Evolutionary conservation across 371 early-diverging fungal species (phyloP).

Genomic region (Actinomortierella ambigua): DNA sequence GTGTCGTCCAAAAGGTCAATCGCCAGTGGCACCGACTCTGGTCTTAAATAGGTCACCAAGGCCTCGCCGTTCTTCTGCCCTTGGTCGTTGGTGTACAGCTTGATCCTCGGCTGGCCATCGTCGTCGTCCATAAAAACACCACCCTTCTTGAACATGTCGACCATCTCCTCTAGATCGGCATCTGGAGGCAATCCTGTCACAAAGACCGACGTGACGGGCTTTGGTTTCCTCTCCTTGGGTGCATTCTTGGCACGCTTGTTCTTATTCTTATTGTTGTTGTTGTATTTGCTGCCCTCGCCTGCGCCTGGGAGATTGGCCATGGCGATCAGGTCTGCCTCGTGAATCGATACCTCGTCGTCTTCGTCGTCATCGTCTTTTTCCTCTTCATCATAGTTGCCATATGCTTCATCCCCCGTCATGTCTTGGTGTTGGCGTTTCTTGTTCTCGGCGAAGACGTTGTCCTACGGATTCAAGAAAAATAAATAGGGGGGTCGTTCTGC

Average conservation of each 20-base stretch:
- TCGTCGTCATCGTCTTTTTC: constrained; percentile 2
- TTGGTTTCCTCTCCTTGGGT: constrained; percentile 57
- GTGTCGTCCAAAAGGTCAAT: constrained; percentile 86
- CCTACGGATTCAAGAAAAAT: no score
- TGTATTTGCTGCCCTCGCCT: constrained; percentile 21
- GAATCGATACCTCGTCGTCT: background rate
- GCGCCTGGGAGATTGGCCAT: constrained; percentile 15
- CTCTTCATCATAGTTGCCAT: background rate
- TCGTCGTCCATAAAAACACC: constrained; percentile 91
- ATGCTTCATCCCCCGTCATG: no score
- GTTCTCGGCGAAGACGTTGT: constrained; percentile 6
- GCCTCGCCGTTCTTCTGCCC: constrained; percentile 88
- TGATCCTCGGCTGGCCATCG: constrained; percentile 76
- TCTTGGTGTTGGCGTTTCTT: constrained; percentile 37
- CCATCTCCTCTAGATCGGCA: constrained; percentile 78
- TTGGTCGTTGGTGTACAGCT: constrained; percentile 79
- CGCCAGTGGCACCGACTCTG: constrained; percentile 87
- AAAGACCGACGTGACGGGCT: constrained; percentile 81
- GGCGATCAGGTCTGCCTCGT: constrained; percentile 3
- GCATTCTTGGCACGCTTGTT: constrained; percentile 34
- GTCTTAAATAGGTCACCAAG: constrained; percentile 87
- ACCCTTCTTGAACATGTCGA: constrained; percentile 80
- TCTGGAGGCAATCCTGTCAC: constrained; percentile 88
- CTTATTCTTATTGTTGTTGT: constrained; percentile 35
- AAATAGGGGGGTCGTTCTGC: no score